Conservation (phyloP, 2,329 filamentous ascomycete genomes). For the Akanthomyces uredinophilus region DNA sequence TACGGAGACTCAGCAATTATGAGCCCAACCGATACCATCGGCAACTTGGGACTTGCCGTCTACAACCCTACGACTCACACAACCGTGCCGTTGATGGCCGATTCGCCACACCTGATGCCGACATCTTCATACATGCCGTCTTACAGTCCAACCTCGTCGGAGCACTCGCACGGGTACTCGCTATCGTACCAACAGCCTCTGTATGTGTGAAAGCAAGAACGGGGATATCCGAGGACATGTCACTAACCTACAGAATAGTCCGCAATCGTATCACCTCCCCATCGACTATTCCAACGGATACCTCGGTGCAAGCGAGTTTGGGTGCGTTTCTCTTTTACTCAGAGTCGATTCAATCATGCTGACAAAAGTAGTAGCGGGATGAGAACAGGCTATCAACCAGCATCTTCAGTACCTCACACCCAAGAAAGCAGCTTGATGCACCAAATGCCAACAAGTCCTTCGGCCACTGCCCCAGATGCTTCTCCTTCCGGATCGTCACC, state of each 20-base stretch:
- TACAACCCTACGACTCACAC: conserved; percentile 46
- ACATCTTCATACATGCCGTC: conserved; percentile 42
- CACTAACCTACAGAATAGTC: neutral
- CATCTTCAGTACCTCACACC: conserved; percentile 14
- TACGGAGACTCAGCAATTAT: conserved; percentile 33
- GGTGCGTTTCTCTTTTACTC: neutral
- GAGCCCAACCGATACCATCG: conserved; percentile 34
- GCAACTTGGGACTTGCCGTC: conserved; percentile 40
- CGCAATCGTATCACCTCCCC: conserved; percentile 36
- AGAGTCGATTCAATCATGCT: neutral
- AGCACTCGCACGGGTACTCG: conserved; percentile 34
- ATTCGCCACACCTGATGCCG: conserved; percentile 41
- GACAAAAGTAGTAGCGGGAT: neutral
- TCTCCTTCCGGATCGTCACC: conserved; percentile 53
- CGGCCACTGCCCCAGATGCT: neutral
- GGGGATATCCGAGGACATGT: neutral
- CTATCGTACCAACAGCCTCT: conserved; percentile 32
- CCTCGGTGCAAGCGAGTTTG: conserved; percentile 2
- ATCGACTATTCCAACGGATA: conserved; percentile 36
- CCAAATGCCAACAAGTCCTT: conserved; percentile 25
- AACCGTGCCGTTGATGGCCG: conserved; percentile 46
- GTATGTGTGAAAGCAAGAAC: conserved; percentile 24
- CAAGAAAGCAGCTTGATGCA: conserved; percentile 34
- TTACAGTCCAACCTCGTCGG: conserved; percentile 45
- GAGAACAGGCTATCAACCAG: neutral